Conservation (phyloP, 2,329 filamentous ascomycete species). For the Daldinia sp. region DNA sequence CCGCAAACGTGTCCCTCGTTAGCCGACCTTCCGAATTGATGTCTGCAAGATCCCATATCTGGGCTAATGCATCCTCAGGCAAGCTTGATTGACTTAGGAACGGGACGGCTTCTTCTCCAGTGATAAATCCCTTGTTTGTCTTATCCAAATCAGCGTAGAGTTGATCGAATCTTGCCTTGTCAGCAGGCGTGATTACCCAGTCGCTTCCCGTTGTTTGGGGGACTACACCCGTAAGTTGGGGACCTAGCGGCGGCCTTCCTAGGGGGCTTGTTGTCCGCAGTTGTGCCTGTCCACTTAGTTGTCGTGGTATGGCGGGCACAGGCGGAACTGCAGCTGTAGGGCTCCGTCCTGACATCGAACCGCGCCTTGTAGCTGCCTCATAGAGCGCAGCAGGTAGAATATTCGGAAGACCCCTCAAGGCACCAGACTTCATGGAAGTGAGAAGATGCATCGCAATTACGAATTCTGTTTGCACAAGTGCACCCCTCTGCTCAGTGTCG, state of each 20-base stretch:
- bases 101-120: slow-evolving; percentile 89
- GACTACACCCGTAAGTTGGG: slow-evolving; percentile 52
- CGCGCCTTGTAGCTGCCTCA: slow-evolving; percentile 83
- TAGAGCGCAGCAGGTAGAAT: slow-evolving; percentile 86
- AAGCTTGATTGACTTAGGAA: slow-evolving; percentile 95
- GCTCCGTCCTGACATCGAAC: slow-evolving; percentile 58
- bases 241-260: slow-evolving; percentile 57
- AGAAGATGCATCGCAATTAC: slow-evolving; percentile 98
- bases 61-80: slow-evolving; percentile 85
- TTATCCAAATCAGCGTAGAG: slow-evolving; percentile 88
- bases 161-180: slow-evolving; percentile 87
- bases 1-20: slow-evolving; percentile 89
- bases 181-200: slow-evolving; percentile 83
- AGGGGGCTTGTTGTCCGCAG: slow-evolving; percentile 69
- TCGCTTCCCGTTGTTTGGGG: slow-evolving; percentile 57
- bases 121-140: slow-evolving; percentile 81
- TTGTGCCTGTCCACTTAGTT: slow-evolving; percentile 77
- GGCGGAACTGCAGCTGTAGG: slow-evolving; percentile 61
- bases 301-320: slow-evolving; percentile 77
- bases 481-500: slow-evolving; percentile 91
- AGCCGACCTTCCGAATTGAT: slow-evolving; percentile 89
- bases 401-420: slow-evolving; percentile 79
- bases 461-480: slow-evolving; percentile 88
- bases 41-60: slow-evolving; percentile 97
- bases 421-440: slow-evolving; percentile 86